Percentiles rank a stretch among this genome's conserved stretches.
Conservation (phyloP, 768 basidiomycete species). For the Kwoniella pini region DNA sequence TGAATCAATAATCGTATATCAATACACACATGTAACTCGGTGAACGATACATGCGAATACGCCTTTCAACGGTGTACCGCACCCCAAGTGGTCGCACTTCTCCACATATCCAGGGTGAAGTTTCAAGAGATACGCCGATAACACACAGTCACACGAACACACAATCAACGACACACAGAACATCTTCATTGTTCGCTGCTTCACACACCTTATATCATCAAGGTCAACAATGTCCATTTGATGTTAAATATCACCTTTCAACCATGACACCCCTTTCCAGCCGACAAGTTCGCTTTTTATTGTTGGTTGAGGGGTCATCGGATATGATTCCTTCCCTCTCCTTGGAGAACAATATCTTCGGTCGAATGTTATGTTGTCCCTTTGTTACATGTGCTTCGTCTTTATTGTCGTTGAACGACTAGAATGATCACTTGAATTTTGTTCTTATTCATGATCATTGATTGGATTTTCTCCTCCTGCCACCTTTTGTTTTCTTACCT, state of each 20-base stretch:
- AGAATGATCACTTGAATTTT: too few species aligned
- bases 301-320: neutral
- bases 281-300: slow-evolving; percentile 9
- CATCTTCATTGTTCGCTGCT: slow-evolving; percentile 14
- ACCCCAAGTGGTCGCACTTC: too few species aligned
- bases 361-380: neutral
- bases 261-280: neutral
- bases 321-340: neutral
- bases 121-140: neutral
- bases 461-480: too few species aligned
- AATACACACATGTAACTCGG: too few species aligned
- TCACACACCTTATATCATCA: slow-evolving; percentile 7
- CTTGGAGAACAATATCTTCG: neutral
- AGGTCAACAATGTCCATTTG: neutral
- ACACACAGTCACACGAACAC: neutral
- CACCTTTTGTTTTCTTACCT: too few species aligned
- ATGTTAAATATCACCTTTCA: neutral
- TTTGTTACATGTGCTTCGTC: neutral
- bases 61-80: too few species aligned
- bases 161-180: neutral
- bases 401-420: neutral
- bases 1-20: neutral
- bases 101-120: too few species aligned
- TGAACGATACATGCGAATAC: too few species aligned
- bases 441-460: neutral